phyloP scores from a whole-genome alignment of 192 early-diverging fungal genomes.

The Coemansia sp. region DNA sequence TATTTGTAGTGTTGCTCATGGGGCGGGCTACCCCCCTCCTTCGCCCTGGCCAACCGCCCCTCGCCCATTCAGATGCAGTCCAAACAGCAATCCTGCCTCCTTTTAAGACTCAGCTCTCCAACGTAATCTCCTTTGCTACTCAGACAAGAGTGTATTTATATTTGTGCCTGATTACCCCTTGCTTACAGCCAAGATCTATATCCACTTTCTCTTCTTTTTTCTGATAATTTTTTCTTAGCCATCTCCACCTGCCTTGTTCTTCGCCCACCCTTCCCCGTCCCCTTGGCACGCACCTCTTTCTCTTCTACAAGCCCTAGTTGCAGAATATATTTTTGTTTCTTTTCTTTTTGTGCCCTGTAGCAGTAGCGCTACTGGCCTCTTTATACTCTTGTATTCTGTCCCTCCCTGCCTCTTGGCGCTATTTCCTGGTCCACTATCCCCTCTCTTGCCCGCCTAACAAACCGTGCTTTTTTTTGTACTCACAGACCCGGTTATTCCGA shows the following conservation, averaged over 20 bases:
- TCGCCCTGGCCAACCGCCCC: slow-evolving; percentile 1
- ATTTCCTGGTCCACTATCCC: background rate
- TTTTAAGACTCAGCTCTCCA: background rate
- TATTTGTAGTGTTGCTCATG: background rate
- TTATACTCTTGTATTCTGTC: slow-evolving; percentile 2
- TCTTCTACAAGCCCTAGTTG: background rate
- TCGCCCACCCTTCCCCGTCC: slow-evolving; percentile 2
- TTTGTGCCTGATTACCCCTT: background rate
- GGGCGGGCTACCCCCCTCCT: background rate
- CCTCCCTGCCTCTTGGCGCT: background rate
- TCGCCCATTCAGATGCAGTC: background rate
- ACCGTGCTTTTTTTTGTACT: background rate
- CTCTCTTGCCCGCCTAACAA: background rate
- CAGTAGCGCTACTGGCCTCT: slow-evolving; percentile 2
- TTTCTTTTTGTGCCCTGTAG: background rate
- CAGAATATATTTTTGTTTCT: slow-evolving; percentile 1
- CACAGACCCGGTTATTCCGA: background rate
- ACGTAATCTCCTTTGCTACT: background rate
- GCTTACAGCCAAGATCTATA: background rate
- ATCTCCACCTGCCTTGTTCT: background rate
- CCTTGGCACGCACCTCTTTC: background rate
- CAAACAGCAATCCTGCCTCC: background rate
- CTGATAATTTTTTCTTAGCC: background rate
- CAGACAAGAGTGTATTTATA: background rate
- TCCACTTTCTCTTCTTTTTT: background rate